Conservation (phyloP, 2,329 filamentous ascomycete genomes). For the Lasiodiplodia theobromae region DNA sequence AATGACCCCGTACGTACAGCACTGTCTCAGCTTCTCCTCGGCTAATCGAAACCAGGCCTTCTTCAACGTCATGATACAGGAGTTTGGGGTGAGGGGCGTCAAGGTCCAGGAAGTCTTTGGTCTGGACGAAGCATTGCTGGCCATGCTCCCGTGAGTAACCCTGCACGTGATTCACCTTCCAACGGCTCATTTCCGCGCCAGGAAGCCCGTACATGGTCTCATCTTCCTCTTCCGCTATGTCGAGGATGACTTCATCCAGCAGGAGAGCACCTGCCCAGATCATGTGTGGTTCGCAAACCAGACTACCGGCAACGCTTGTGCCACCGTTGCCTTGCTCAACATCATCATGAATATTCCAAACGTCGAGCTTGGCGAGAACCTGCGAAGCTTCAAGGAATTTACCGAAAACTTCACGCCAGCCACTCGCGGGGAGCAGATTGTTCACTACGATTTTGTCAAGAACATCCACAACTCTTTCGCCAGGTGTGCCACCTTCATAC, state of each 20-base stretch:
- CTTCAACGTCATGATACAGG: constrained; percentile 83
- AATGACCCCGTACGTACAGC: constrained; percentile 75
- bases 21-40: constrained; percentile 36
- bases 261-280: constrained; percentile 64
- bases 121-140: constrained; percentile 71
- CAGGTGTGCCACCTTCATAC: constrained; percentile 53
- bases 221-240: constrained; percentile 84
- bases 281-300: constrained; percentile 95
- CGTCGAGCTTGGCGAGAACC: constrained; percentile 72
- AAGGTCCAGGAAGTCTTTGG: constrained; percentile 79
- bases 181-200: constrained; percentile 40
- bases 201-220: constrained; percentile 80
- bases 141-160: constrained; percentile 60
- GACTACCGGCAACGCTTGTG: constrained; percentile 85
- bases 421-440: constrained; percentile 77
- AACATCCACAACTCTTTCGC: constrained; percentile 88
- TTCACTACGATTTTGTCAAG: constrained; percentile 77
- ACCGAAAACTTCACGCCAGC: constrained; percentile 74
- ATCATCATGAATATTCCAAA: constrained; percentile 84
- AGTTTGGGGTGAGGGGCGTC: constrained; percentile 77
- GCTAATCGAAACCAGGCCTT: constrained; percentile 63
- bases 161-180: background rate
- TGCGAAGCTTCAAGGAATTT: constrained; percentile 75
- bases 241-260: constrained; percentile 56
- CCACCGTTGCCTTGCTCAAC: constrained; percentile 90